These are phyloP conservation scores for Cutaneotrichosporon cavernicola DNA, from an alignment of 1,284 basidiomycete species.

Conservation along the genomic window DNA sequence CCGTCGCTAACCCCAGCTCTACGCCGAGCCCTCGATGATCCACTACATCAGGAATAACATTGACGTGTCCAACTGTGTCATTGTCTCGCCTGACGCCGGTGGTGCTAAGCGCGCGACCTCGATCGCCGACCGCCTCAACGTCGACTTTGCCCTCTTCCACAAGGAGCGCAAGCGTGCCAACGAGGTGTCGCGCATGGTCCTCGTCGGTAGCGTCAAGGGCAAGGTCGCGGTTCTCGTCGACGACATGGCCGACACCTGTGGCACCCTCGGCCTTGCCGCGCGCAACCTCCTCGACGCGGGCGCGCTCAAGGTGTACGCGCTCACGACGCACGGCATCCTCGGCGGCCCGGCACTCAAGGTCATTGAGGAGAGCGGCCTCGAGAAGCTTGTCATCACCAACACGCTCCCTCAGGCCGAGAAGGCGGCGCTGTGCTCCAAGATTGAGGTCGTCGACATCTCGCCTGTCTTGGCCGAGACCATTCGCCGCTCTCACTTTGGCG, in stretches of 20 bases:
- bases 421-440: constrained; percentile 71
- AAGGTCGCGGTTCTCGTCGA: constrained; percentile 98
- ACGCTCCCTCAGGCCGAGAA: constrained; percentile 90
- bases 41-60: constrained; percentile 93
- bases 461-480: constrained; percentile 97
- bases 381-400: constrained; percentile 97
- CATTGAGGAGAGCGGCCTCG: constrained; percentile 72
- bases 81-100: constrained; percentile 97
- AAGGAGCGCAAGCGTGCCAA: constrained; percentile 99
- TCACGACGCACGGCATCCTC: constrained; percentile 97
- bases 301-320: constrained; percentile 78
- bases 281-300: constrained; percentile 87
- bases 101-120: constrained; percentile 98
- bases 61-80: constrained; percentile 81
- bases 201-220: constrained; percentile 89
- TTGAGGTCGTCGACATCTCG: constrained; percentile 94
- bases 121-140: constrained; percentile 92
- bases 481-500: constrained; percentile 63
- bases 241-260: constrained; percentile 99
- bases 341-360: constrained; percentile 78
- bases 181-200: constrained; percentile 97
- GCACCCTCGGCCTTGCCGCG: constrained; percentile 91
- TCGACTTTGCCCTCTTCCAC: constrained; percentile 99
- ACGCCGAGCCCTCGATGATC: constrained; percentile 95
- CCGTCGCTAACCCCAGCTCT: constrained; percentile 58